A percentile compares a stretch with the other conserved stretches of the same genome.
Evolutionary conservation across 495 filamentous ascomycete genomes (phyloP).

Genomic region (Gamarada debralockiae): DNA sequence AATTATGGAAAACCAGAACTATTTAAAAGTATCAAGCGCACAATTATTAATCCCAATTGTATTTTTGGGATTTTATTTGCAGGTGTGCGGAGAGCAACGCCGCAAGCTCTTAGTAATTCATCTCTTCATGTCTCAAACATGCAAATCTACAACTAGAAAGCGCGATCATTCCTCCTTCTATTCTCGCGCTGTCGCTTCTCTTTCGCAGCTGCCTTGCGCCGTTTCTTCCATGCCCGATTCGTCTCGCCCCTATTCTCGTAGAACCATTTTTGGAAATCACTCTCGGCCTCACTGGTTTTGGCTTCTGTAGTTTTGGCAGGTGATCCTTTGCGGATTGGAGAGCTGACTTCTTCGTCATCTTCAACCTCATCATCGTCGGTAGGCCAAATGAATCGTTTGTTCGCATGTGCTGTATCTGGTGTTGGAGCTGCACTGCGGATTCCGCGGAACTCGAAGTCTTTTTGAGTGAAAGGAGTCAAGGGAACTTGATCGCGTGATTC

Average conservation of each 20-base stretch:
- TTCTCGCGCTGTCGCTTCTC: slow-evolving; percentile 86
- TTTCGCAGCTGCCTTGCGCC: slow-evolving; percentile 76
- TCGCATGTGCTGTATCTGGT: slow-evolving; percentile 83
- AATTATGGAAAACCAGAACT: too few relatives aligned
- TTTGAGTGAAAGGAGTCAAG: slow-evolving; percentile 75
- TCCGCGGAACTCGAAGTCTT: slow-evolving; percentile 69
- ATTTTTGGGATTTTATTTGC: too few relatives aligned
- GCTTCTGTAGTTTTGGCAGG: neutral
- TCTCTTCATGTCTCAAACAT: too few relatives aligned
- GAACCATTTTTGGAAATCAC: slow-evolving; percentile 85
- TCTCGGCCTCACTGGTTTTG: slow-evolving; percentile 33
- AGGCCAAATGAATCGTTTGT: slow-evolving; percentile 46
- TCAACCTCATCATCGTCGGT: slow-evolving; percentile 35
- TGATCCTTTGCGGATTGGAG: slow-evolving; percentile 17
- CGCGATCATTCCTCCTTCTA: slow-evolving; percentile 46
- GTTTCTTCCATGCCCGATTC: slow-evolving; percentile 87
- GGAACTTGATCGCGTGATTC: slow-evolving; percentile 46
- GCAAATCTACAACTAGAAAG: neutral
- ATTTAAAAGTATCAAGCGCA: too few relatives aligned
- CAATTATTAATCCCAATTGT: too few relatives aligned
- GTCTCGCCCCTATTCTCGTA: slow-evolving; percentile 87
- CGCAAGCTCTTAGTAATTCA: too few relatives aligned
- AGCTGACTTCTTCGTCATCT: slow-evolving; percentile 32
- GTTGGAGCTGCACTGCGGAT: slow-evolving; percentile 86
- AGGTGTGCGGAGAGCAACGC: too few relatives aligned